A percentile compares a stretch with the other conserved stretches of the same genome.
Evolutionary conservation across 495 filamentous ascomycete genomes (phyloP).

Genomic region (Daldinia decipiens): DNA sequence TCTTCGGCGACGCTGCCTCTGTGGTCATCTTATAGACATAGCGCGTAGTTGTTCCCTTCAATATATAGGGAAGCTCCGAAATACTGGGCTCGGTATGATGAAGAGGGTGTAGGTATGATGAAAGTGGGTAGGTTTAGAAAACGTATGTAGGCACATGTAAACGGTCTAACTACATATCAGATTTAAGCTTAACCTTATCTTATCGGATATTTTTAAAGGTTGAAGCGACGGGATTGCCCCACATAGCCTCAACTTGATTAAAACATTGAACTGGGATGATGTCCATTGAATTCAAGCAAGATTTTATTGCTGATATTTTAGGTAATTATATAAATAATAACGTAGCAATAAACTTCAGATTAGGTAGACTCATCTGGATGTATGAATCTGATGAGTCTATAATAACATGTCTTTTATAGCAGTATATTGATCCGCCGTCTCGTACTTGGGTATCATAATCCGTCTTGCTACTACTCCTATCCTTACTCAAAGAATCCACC

Average conservation of each 20-base stretch:
- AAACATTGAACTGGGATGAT: background rate
- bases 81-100: slow-evolving; percentile 9
- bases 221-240: no score
- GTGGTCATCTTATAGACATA: slow-evolving; percentile 47
- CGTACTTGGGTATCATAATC: slow-evolving; percentile 39
- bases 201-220: background rate
- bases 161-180: background rate
- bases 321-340: background rate
- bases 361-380: background rate
- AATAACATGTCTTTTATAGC: background rate
- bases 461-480: slow-evolving; percentile 7
- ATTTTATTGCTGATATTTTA: background rate
- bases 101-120: background rate
- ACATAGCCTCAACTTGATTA: background rate
- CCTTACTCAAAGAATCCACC: slow-evolving; percentile 49
- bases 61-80: background rate
- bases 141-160: background rate
- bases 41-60: slow-evolving; percentile 5
- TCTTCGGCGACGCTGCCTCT: slow-evolving; percentile 55
- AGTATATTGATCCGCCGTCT: slow-evolving; percentile 1
- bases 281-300: background rate
- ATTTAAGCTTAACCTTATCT: slow-evolving; percentile 4
- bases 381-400: background rate
- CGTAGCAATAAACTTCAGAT: background rate
- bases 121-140: slow-evolving; percentile 3